Percentiles rank a stretch among this genome's conserved stretches.
These are phyloP conservation scores for Nitzschia inconspicua DNA, from an alignment of 108 stramenopile genomes.

Conservation along the genomic window DNA sequence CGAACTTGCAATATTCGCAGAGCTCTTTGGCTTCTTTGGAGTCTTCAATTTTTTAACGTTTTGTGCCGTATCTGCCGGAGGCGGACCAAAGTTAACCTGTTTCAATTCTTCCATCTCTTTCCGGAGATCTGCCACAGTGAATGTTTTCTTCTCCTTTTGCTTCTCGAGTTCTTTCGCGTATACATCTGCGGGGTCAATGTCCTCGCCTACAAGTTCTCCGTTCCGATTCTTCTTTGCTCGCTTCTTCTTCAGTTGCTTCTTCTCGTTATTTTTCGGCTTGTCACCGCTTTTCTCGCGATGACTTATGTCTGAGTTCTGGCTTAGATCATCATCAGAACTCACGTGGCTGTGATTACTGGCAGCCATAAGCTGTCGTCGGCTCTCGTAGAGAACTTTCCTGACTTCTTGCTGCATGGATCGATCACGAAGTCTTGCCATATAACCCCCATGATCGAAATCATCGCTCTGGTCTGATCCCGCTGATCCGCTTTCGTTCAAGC, in stretches of 20 bases:
- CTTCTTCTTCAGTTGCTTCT: too few relatives aligned
- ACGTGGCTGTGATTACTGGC: too few relatives aligned
- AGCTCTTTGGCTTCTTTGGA: neutral
- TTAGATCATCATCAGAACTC: too few relatives aligned
- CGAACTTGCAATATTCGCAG: neutral
- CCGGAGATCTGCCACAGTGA: conserved; percentile 19
- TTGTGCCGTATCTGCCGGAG: neutral
- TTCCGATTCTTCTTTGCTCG: conserved; percentile 13
- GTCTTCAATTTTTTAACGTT: neutral
- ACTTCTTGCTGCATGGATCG: conserved; percentile 28
- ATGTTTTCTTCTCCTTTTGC: conserved; percentile 18
- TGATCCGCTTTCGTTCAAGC: neutral
- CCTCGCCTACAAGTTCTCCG: conserved; percentile 10
- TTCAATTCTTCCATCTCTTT: conserved; percentile 31
- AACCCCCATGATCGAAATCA: conserved; percentile 14
- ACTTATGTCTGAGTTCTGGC: too few relatives aligned
- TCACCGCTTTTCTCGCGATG: too few relatives aligned
- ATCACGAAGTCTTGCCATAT: conserved; percentile 16
- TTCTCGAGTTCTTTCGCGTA: conserved; percentile 29
- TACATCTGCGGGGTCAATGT: conserved; percentile 29
- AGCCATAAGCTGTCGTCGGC: neutral
- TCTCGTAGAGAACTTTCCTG: conserved; percentile 14
- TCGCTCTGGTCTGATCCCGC: conserved; percentile 8
- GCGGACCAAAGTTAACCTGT: neutral
- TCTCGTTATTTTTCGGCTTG: too few relatives aligned